Percentiles rank a stretch among this genome's conserved stretches.
These are phyloP conservation scores for Casuarina glauca DNA, from an alignment of 306 rosid species.

Conservation along the genomic window DNA sequence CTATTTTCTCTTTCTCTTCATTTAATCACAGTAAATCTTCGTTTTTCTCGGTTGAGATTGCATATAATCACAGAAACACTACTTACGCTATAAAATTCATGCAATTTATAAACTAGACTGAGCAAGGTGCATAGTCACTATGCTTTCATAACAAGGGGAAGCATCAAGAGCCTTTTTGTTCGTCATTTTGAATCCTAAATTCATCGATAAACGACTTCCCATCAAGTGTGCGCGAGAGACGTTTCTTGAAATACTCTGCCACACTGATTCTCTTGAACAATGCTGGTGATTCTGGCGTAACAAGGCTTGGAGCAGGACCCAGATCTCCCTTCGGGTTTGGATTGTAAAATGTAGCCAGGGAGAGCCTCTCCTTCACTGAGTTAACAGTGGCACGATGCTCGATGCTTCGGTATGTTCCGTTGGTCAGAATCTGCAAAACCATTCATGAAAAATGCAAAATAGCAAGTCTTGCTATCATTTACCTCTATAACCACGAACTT, in stretches of 20 bases:
- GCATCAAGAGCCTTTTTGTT: not conserved
- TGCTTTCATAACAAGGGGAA: not conserved
- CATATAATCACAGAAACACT: not conserved
- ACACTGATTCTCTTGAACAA: constrained; percentile 32
- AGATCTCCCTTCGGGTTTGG: constrained; percentile 26
- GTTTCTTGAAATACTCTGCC: constrained; percentile 22
- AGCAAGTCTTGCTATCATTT: not conserved
- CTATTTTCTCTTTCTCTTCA: not conserved
- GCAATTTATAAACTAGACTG: too few relatives aligned
- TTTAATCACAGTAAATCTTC: not conserved
- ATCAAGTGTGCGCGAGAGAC: not conserved
- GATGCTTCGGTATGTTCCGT: constrained; percentile 29
- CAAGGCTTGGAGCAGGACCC: constrained; percentile 39
- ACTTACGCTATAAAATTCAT: not conserved
- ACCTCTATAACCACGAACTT: too few relatives aligned
- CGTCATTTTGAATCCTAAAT: not conserved
- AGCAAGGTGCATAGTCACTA: too few relatives aligned
- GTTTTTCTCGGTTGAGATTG: not conserved
- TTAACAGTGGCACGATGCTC: constrained; percentile 52
- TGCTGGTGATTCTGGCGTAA: constrained; percentile 26
- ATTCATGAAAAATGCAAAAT: constrained; percentile 2
- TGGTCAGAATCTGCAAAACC: constrained; percentile 29
- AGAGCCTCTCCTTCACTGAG: constrained; percentile 42
- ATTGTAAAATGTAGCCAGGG: constrained; percentile 36
- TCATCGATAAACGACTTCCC: constrained; percentile 1